Evolutionary conservation across 2,329 filamentous ascomycete genomes (phyloP), one percentile per base, ranked within the genome.

Genomic region (Neofusicoccum laricinum): DNA sequence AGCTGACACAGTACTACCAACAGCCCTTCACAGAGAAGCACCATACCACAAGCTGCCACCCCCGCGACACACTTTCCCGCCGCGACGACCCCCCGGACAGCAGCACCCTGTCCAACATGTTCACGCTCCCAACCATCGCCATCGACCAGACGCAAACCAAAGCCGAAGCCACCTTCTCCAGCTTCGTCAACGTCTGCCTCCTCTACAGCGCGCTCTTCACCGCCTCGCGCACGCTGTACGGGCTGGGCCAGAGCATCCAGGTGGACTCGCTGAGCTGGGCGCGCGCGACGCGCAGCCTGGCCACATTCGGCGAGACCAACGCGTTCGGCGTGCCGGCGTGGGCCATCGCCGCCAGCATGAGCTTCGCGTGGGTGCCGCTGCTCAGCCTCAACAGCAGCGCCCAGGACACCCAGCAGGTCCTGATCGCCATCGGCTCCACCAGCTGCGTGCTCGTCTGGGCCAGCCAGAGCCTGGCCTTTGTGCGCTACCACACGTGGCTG

Each of bases 161-260:
- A 34, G 12, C 25, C 21, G 19, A 21, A 8, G 14, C 8, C 3
- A 61, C 66, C 58, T 71, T 46, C 38, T 67, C 63, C 1, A 65
- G 67, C 41, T 61, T 75, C n/a, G 67, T 77, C 50, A 75, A 72
- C 32, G 66, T 66, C 0, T 70, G 71, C 17, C 66, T 77, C 1
- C 66, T 77, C 1, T 69, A 73, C 48, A 72, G 73, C 3, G 70
- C 70, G 2, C 43, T 77, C 2, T 77, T 76, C 51, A 70, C 76
- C n/a, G 71, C 75, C 2, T 77, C 75, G 0, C 68, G 75, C 11
- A 70, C 73, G 0, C 61, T 77, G 0, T 77, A 73, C 53, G 74
- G 74, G 2, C 61, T 77, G 6, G 61, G 46, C 32, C 46, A 63
- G 21, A 25, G 48, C 41, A 17, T 34, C 15, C 32, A 63, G 19